Evolutionary conservation across 371 early-diverging fungal species (phyloP), one percentile per base, ranked within the genome.

Genomic region (Thermomucor indicae-seudaticae): DNA sequence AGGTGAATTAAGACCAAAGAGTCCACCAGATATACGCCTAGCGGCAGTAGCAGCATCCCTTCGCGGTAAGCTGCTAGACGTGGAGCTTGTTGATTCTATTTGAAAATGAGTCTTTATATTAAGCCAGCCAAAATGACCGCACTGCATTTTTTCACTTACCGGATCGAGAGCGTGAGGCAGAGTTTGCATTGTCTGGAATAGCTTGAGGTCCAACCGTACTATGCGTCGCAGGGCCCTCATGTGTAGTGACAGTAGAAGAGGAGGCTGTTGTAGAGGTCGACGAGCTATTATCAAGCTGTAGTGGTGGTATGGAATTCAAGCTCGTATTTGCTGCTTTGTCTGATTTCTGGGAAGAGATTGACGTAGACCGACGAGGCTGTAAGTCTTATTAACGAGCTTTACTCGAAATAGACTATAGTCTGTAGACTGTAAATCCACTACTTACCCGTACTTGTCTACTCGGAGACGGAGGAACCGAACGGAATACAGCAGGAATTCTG

Each of bases 301-400:
- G 56, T 34, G 75, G 75, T 16, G 75, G 75, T 17, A 75, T 71
- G 25, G 52, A 62, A 25, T 57, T 59, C 16, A 61, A 24, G 6
- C 58, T 40, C 27, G 38, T 37, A 24, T 48, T 46, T 32, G 54
- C n/a, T n/a, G n/a, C 49, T 43, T 72, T 72, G 22, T 75, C 75
- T 4, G 74, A 74, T 37, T 69, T 58, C 42, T 75, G 75, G n/a
- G 75, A 75, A 7, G 75, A 75, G 8, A 64, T 75, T 1, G 75
- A 75, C 11, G 75, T 68, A 8, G 75, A 75, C 20, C 75, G 62
- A 22, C 64, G 62, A 23, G 62, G 47, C 73, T 72, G 31, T 22
- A 27, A 17, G n/a, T n/a, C n/a, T n/a, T n/a, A n/a, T n/a, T n/a
- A n/a, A 37, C 38, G 19, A 20, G 23, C 38, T 30, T 24, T 35